phyloP scores from a whole-genome alignment of 2,329 filamentous ascomycete genomes.

The Claviceps monticola region DNA sequence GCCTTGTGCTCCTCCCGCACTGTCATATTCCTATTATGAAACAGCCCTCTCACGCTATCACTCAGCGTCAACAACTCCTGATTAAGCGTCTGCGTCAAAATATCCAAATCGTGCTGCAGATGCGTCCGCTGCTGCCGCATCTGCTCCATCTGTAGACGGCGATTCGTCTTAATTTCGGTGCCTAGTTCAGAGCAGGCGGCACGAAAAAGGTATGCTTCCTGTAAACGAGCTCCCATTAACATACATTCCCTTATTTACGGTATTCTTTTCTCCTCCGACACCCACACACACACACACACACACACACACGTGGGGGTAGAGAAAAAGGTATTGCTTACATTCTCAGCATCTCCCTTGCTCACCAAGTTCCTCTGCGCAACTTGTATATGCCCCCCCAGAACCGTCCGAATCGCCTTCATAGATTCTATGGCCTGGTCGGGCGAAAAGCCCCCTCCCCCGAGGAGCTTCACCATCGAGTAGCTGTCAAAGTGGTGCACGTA shows the following conservation, averaged over 20 bases:
- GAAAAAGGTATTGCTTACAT: slow-evolving; percentile 25
- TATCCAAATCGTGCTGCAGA: slow-evolving; percentile 91
- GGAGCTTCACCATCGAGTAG: slow-evolving; percentile 72
- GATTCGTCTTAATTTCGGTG: slow-evolving; percentile 70
- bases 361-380: slow-evolving; percentile 69
- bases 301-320: no score
- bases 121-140: slow-evolving; percentile 73
- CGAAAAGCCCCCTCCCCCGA: slow-evolving; percentile 61
- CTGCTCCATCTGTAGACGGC: slow-evolving; percentile 64
- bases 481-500: slow-evolving; percentile 97
- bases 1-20: slow-evolving; percentile 77
- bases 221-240: neutral
- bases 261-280: neutral
- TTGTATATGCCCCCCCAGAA: slow-evolving; percentile 68
- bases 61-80: slow-evolving; percentile 73
- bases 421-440: slow-evolving; percentile 63
- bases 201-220: slow-evolving; percentile 82
- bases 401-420: slow-evolving; percentile 80
- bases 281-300: no score
- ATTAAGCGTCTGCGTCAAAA: slow-evolving; percentile 67
- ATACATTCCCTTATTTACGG: neutral
- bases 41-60: slow-evolving; percentile 88
- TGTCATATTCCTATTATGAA: slow-evolving; percentile 89
- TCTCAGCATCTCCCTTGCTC: slow-evolving; percentile 85
- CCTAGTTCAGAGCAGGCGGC: slow-evolving; percentile 86